These are phyloP conservation scores for Coemansia sp. DNA, from an alignment of 192 early-diverging fungal species.

Conservation along the genomic window DNA sequence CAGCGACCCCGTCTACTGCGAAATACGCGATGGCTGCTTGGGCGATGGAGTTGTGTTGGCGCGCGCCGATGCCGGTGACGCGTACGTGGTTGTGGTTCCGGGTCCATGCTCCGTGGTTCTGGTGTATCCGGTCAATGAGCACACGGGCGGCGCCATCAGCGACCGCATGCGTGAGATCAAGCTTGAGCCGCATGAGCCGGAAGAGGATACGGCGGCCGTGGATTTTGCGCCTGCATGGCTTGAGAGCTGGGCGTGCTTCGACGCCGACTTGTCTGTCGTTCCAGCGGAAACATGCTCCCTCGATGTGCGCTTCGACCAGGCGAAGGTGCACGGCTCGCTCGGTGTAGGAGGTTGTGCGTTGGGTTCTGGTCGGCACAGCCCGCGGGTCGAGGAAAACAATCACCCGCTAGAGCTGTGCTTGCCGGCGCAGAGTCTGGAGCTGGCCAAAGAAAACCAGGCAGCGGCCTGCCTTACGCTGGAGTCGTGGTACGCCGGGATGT, in stretches of 20 bases:
- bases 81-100: conserved; percentile 22
- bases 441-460: neutral
- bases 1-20: conserved; percentile 7
- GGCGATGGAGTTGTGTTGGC: conserved; percentile 3
- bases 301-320: conserved; percentile 20
- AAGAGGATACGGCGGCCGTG: neutral
- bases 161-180: neutral
- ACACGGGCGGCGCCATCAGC: neutral
- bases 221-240: conserved; percentile 32
- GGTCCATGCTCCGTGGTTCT: neutral
- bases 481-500: conserved; percentile 33
- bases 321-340: neutral
- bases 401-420: neutral
- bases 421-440: neutral
- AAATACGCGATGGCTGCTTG: neutral
- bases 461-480: conserved; percentile 10
- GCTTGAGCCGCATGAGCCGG: neutral
- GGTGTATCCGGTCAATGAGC: neutral
- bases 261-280: conserved; percentile 8
- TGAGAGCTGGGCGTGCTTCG: conserved; percentile 28
- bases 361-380: neutral
- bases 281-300: conserved; percentile 13
- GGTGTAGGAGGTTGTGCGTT: neutral
- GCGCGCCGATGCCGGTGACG: neutral
- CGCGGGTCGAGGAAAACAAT: neutral